These are phyloP conservation scores for Coniochaeta sp. DNA, from an alignment of 2,329 filamentous ascomycete species.

Conservation along the genomic window DNA sequence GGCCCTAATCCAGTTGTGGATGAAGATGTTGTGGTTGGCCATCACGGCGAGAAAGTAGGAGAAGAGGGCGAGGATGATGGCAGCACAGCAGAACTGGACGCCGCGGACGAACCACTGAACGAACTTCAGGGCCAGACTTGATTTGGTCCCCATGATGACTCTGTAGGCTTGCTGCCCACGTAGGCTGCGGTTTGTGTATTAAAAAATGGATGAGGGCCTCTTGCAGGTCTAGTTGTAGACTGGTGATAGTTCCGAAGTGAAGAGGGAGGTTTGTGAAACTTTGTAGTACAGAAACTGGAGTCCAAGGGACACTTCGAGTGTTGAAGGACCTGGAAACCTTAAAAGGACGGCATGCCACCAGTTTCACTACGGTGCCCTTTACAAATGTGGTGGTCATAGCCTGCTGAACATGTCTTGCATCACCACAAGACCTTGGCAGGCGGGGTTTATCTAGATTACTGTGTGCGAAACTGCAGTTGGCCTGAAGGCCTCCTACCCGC, in stretches of 20 bases:
- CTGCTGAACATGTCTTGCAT: neutral
- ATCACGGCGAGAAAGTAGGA: conserved; percentile 60
- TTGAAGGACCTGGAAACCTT: neutral
- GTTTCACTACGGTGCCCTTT: neutral
- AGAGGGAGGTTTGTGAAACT: neutral
- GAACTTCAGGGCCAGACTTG: conserved; percentile 45
- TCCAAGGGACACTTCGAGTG: neutral
- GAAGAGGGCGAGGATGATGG: conserved; percentile 56
- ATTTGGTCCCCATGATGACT: conserved; percentile 39
- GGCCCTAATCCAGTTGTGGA: conserved; percentile 48
- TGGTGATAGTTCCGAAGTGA: neutral
- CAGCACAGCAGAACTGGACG: conserved; percentile 53
- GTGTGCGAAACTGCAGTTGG: neutral
- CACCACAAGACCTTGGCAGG: neutral
- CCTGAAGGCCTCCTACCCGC: neutral
- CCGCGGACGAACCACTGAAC: conserved; percentile 50
- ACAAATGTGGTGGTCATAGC: too few relatives aligned
- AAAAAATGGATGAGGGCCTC: neutral
- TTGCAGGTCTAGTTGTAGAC: neutral
- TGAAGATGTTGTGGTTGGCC: conserved; percentile 42
- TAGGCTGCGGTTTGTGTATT: neutral
- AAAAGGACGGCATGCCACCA: neutral
- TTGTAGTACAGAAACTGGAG: neutral
- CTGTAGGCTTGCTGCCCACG: neutral
- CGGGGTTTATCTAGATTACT: neutral